Evolutionary conservation across 2,329 filamentous ascomycete genomes (phyloP).

Genomic region (Colletotrichum camelliae): DNA sequence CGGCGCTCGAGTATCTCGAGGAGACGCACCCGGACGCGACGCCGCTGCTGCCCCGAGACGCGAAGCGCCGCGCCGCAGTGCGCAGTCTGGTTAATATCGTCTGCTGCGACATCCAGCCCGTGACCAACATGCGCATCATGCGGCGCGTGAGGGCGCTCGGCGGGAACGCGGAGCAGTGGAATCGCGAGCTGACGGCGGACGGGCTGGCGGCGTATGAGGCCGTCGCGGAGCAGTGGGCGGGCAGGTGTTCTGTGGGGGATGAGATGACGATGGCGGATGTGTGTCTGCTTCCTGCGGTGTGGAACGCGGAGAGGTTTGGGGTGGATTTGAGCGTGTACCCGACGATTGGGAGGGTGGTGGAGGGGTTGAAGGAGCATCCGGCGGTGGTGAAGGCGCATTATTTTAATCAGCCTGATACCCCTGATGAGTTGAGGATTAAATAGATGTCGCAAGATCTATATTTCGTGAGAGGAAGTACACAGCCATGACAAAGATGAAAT

Average conservation of each 20-base stretch:
- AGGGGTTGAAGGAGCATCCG: constrained; percentile 50
- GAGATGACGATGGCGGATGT: constrained; percentile 62
- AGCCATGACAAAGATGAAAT: neutral
- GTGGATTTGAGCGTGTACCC: constrained; percentile 58
- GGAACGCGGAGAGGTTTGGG: constrained; percentile 60
- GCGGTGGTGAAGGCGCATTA: constrained; percentile 60
- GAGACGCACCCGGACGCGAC: constrained; percentile 49
- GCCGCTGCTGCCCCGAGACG: constrained; percentile 53
- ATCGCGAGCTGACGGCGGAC: constrained; percentile 52
- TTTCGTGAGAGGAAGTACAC: neutral
- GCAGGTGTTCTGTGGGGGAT: constrained; percentile 61
- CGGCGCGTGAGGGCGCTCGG: constrained; percentile 51
- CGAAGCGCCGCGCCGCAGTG: constrained; percentile 50
- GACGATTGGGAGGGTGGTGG: constrained; percentile 48
- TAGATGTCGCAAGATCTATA: neutral
- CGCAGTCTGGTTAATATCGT: constrained; percentile 61
- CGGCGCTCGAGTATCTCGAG: constrained; percentile 68
- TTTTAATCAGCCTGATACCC: constrained; percentile 56
- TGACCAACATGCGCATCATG: constrained; percentile 62
- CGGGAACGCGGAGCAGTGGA: constrained; percentile 53
- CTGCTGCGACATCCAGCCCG: constrained; percentile 62
- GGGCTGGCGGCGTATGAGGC: constrained; percentile 64
- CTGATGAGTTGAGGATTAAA: constrained; percentile 17
- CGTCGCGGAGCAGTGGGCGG: constrained; percentile 41
- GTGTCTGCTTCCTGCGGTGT: constrained; percentile 62